These are phyloP conservation scores for Lactarius vividus DNA, from an alignment of 768 basidiomycete genomes.

Conservation along the genomic window DNA sequence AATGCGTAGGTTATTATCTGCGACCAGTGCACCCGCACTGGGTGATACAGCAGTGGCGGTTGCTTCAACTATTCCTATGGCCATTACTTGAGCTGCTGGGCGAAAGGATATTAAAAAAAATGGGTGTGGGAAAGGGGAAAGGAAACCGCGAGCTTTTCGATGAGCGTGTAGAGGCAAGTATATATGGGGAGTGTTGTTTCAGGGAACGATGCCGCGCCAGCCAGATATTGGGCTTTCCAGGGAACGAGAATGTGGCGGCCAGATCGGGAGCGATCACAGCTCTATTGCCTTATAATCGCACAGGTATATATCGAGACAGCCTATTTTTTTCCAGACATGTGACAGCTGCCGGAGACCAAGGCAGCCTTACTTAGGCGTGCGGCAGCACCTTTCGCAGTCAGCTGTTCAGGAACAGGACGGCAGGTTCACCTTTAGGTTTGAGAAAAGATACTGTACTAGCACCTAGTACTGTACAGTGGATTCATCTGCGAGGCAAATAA, in stretches of 20 bases:
- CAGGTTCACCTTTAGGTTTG: neutral
- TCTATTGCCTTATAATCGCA: neutral
- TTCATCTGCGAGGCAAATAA: neutral
- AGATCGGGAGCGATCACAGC: neutral
- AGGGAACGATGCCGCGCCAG: neutral
- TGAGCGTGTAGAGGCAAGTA: neutral
- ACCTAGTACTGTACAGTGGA: neutral
- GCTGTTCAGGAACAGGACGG: neutral
- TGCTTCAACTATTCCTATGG: neutral
- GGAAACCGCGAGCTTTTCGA: neutral
- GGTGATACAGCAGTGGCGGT: neutral
- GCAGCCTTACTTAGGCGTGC: neutral
- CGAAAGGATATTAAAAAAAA: neutral
- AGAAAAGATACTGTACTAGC: neutral
- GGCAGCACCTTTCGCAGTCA: neutral
- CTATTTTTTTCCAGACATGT: neutral
- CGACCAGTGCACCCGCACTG: neutral
- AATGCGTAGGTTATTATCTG: constrained; percentile 24
- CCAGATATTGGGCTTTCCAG: neutral
- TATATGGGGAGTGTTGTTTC: neutral
- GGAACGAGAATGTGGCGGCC: neutral
- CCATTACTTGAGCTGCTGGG: neutral
- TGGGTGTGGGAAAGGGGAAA: neutral
- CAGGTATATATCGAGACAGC: neutral
- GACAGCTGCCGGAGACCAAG: neutral